These are phyloP conservation scores for Paramecium caudatum DNA, from an alignment of 73 alveolate species.

Conservation along the genomic window DNA sequence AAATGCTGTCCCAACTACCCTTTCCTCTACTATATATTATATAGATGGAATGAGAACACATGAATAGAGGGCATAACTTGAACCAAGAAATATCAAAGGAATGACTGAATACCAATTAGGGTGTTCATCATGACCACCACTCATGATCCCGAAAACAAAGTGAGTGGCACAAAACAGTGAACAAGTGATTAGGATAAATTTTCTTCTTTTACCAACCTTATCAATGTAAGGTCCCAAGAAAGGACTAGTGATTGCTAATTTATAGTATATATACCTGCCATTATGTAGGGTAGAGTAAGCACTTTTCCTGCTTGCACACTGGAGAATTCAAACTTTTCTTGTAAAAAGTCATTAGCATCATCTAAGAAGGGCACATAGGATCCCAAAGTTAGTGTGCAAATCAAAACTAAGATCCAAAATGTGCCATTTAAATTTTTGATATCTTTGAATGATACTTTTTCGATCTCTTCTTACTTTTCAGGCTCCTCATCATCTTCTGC, in stretches of 20 bases:
- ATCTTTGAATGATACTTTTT: conserved; percentile 59
- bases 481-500: background rate
- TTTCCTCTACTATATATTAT: conserved; percentile 46
- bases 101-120: conserved; percentile 62
- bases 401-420: conserved; percentile 50
- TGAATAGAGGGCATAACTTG: conserved; percentile 18
- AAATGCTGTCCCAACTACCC: conserved; percentile 61
- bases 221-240: conserved; percentile 61
- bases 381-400: conserved; percentile 34
- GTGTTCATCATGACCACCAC: conserved; percentile 49
- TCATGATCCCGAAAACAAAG: conserved; percentile 37
- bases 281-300: conserved; percentile 47
- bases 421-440: conserved; percentile 66
- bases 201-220: conserved; percentile 57
- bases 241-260: conserved; percentile 61
- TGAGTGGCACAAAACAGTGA: background rate
- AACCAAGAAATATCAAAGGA: conserved; percentile 45
- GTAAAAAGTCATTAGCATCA: conserved; percentile 65
- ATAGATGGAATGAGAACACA: conserved; percentile 63
- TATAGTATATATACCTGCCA: conserved; percentile 27
- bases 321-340: conserved; percentile 55
- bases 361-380: conserved; percentile 51
- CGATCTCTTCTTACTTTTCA: background rate
- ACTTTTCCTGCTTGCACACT: conserved; percentile 42
- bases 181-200: conserved; percentile 34